phyloP scores from a whole-genome alignment of 768 basidiomycete species.

The Neoboletus magnificus region DNA sequence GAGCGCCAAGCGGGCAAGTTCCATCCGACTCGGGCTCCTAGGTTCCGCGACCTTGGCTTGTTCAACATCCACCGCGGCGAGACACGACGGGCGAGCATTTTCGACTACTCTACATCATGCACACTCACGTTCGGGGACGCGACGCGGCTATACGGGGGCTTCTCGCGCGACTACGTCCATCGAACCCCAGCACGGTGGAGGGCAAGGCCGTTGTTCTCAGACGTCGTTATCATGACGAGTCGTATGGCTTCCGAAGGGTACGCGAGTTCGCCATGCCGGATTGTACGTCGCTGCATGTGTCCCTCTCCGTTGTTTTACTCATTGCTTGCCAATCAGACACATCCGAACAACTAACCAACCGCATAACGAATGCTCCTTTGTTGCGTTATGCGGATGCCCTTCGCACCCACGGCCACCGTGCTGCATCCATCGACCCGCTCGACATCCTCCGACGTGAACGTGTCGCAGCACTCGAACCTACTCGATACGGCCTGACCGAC shows the following conservation, averaged over 20 bases:
- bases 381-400: slow-evolving; percentile 87
- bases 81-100: neutral
- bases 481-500: slow-evolving; percentile 70
- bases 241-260: slow-evolving; percentile 71
- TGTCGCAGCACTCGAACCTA: slow-evolving; percentile 71
- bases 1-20: slow-evolving; percentile 13
- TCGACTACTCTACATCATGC: slow-evolving; percentile 9
- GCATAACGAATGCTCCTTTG: slow-evolving; percentile 69
- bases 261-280: slow-evolving; percentile 69
- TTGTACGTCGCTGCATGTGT: slow-evolving; percentile 44
- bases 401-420: slow-evolving; percentile 81
- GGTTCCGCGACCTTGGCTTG: neutral
- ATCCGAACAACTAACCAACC: slow-evolving; percentile 59
- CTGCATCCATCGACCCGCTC: slow-evolving; percentile 82
- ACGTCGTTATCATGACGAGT: slow-evolving; percentile 68
- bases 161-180: slow-evolving; percentile 8
- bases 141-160: slow-evolving; percentile 11
- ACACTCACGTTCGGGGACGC: slow-evolving; percentile 12
- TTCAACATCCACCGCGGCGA: neutral
- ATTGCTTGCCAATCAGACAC: slow-evolving; percentile 48
- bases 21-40: slow-evolving; percentile 11
- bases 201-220: slow-evolving; percentile 23
- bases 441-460: slow-evolving; percentile 85
- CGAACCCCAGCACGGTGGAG: neutral
- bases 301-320: neutral